phyloP scores from a whole-genome alignment of 176 grass and related monocot species.

The Aechmea fasciata region DNA sequence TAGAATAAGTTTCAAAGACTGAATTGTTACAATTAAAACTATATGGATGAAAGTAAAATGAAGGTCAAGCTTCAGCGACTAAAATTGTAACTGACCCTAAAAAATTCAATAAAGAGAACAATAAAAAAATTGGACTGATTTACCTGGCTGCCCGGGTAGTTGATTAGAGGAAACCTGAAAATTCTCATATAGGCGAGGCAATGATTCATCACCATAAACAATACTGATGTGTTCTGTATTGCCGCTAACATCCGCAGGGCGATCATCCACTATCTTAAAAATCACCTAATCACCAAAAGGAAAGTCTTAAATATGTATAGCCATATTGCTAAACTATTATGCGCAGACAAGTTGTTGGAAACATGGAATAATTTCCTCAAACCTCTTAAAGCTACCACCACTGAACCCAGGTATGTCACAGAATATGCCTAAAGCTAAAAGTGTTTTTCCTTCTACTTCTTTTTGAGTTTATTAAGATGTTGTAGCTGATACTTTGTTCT shows the following conservation, averaged over 20 bases:
- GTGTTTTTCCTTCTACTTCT: too few species aligned
- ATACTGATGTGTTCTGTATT: constrained; percentile 68
- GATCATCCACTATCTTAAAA: constrained; percentile 92
- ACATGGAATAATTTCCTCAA: not conserved
- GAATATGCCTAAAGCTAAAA: too few species aligned
- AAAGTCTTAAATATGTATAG: constrained; percentile 9
- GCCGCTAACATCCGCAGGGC: constrained; percentile 55
- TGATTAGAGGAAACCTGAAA: constrained; percentile 81
- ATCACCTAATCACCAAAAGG: constrained; percentile 54
- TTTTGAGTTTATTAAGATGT: too few species aligned
- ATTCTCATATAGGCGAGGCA: constrained; percentile 85
- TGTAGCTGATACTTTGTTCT: too few species aligned
- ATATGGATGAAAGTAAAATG: too few species aligned
- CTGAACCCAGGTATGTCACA: too few species aligned
- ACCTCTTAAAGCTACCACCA: not conserved
- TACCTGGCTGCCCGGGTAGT: constrained; percentile 83
- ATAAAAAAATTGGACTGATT: constrained; percentile 1
- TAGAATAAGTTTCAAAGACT: too few species aligned
- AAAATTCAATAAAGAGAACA: constrained; percentile 1
- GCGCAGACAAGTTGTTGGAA: not conserved
- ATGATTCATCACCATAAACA: constrained; percentile 79
- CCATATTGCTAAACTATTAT: not conserved
- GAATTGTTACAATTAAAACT: too few species aligned
- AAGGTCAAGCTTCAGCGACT: too few species aligned
- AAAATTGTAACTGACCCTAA: not conserved